phyloP scores from a whole-genome alignment of 352 stramenopile species.

The Globisporangium cystogenes region DNA sequence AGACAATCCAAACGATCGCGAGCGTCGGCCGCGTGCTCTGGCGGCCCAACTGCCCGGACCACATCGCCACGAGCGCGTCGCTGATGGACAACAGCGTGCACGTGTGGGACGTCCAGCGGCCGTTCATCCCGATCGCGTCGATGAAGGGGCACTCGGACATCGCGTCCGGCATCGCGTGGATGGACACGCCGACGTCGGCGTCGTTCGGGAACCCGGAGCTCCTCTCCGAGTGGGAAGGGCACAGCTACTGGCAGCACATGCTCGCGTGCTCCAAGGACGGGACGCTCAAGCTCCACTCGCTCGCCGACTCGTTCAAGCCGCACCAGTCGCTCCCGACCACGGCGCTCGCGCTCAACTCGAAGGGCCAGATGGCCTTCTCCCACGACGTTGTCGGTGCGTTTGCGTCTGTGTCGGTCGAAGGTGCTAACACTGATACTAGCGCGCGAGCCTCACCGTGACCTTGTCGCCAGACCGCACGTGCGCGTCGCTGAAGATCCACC shows the following conservation, averaged over 20 bases:
- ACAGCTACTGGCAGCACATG: slow-evolving; percentile 86
- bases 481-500: slow-evolving; percentile 77
- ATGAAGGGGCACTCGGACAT: slow-evolving; percentile 85
- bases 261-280: slow-evolving; percentile 85
- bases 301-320: slow-evolving; percentile 78
- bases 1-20: slow-evolving; percentile 85
- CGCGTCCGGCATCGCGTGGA: slow-evolving; percentile 78
- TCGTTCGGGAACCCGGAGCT: slow-evolving; percentile 19
- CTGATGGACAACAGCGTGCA: slow-evolving; percentile 87
- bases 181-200: slow-evolving; percentile 61
- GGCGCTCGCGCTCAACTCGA: slow-evolving; percentile 73
- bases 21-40: slow-evolving; percentile 79
- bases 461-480: slow-evolving; percentile 63
- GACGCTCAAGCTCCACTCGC: slow-evolving; percentile 81
- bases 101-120: slow-evolving; percentile 80
- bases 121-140: slow-evolving; percentile 78
- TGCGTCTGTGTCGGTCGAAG: too few relatives aligned
- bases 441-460: not conserved
- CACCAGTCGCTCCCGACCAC: slow-evolving; percentile 73
- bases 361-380: slow-evolving; percentile 75
- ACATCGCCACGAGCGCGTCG: slow-evolving; percentile 82
- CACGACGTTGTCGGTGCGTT: slow-evolving; percentile 75
- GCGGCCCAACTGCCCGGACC: slow-evolving; percentile 68
- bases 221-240: slow-evolving; percentile 53
- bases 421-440: too few relatives aligned